phyloP scores from a whole-genome alignment of 192 early-diverging fungal genomes.

The Linnemannia zychae region DNA sequence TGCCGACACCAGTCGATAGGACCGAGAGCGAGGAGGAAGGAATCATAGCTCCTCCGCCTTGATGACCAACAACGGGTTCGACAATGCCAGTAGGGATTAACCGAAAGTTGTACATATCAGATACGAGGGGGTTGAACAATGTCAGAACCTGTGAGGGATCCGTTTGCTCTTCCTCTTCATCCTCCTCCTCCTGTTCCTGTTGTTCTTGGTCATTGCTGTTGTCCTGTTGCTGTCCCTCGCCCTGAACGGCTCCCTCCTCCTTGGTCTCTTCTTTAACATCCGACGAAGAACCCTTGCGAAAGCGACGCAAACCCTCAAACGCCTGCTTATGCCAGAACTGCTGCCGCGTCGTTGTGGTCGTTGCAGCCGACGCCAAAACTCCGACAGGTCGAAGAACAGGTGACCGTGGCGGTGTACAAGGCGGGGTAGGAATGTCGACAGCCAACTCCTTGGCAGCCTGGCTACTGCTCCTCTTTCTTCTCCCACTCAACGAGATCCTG shows the following conservation, averaged over 20 bases:
- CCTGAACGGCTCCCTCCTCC: neutral
- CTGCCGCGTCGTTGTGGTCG: neutral
- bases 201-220: neutral
- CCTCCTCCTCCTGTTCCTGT: slow-evolving; percentile 5
- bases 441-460: neutral
- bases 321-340: slow-evolving; percentile 23
- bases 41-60: neutral
- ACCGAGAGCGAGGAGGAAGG: neutral
- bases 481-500: neutral
- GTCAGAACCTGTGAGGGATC: slow-evolving; percentile 43
- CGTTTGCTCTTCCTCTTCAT: slow-evolving; percentile 16
- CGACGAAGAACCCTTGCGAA: neutral
- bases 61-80: neutral
- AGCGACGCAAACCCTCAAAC: slow-evolving; percentile 1
- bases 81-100: slow-evolving; percentile 26
- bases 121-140: slow-evolving; percentile 36
- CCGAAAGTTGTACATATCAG: slow-evolving; percentile 55
- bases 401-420: slow-evolving; percentile 46
- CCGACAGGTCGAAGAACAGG: slow-evolving; percentile 27
- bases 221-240: neutral
- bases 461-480: slow-evolving; percentile 1
- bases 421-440: slow-evolving; percentile 42
- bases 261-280: neutral
- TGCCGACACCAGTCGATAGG: neutral
- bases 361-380: no score